Conservation (phyloP, 2,329 filamentous ascomycete species). For the Ceratocystis papillata region DNA sequence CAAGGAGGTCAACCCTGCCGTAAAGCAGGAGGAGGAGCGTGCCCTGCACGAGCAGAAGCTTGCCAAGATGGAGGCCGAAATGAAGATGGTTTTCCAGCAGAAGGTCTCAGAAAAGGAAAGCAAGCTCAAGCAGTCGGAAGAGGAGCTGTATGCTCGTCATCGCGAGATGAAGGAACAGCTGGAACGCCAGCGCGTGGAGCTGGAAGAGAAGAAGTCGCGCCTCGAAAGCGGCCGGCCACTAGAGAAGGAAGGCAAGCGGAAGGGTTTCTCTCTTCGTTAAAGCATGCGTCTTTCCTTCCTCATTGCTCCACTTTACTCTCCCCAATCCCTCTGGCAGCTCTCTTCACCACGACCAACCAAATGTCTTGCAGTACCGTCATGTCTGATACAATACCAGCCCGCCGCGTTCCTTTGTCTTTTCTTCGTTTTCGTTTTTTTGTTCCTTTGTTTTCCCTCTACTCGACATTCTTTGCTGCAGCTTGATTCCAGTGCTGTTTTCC, state of each 20-base stretch:
- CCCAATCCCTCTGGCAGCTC: slow-evolving; percentile 25
- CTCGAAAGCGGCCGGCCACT: slow-evolving; percentile 90
- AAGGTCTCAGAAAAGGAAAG: slow-evolving; percentile 99
- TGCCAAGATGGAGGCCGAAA: slow-evolving; percentile 99
- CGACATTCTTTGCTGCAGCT: slow-evolving; percentile 26
- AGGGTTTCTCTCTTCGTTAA: slow-evolving; percentile 98
- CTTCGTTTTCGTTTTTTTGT: slow-evolving; percentile 36
- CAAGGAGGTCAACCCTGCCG: slow-evolving; percentile 99
- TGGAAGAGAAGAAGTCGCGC: slow-evolving; percentile 96
- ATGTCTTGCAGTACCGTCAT: slow-evolving; percentile 49
- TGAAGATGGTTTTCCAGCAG: slow-evolving; percentile 99
- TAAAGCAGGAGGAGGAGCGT: slow-evolving; percentile 99
- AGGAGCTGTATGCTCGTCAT: slow-evolving; percentile 95
- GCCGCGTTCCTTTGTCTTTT: slow-evolving; percentile 39
- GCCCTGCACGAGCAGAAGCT: slow-evolving; percentile 98
- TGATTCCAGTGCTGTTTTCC: slow-evolving; percentile 27
- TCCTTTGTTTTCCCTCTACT: slow-evolving; percentile 36
- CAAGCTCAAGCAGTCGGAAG: slow-evolving; percentile 98
- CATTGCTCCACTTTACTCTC: slow-evolving; percentile 18
- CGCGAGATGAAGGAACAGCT: slow-evolving; percentile 99
- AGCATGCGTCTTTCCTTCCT: slow-evolving; percentile 27
- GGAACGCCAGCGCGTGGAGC: slow-evolving; percentile 82
- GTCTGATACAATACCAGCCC: slow-evolving; percentile 48
- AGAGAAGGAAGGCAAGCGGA: slow-evolving; percentile 97
- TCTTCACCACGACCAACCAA: slow-evolving; percentile 39